Evolutionary conservation across 495 filamentous ascomycete species (phyloP), one percentile per base, ranked within the genome.

Genomic region (Aeminium ludgeri): DNA sequence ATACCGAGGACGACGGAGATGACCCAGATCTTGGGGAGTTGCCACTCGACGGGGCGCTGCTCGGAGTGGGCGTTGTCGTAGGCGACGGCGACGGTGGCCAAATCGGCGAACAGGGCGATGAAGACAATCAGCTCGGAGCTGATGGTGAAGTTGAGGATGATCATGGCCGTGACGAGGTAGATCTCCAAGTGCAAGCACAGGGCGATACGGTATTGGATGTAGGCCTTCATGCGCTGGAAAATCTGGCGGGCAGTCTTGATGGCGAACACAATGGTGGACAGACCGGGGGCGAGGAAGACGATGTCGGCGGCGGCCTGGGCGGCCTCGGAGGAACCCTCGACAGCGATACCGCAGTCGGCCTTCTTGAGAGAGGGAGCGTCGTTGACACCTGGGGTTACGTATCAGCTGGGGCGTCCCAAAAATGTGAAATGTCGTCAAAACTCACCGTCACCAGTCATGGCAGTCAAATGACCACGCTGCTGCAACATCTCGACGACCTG

Each of bases 201-300:
- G 42, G 77, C 77, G 54, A 82, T 82, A 72, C 77, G 77, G 65
- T 82, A 82, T 59, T 82, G 76, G 46, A 82, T 80, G 56, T 82
- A 82, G 28, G 76, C 70, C 70, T 82, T 82, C 77, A 82, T 82
- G 53, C 77, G 77, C 66, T 82, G 77, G 74, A 82, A 82, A 55
- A 82, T 82, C 61, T 82, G 72, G 54, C 77, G 75, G 49, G 77
- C 73, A 50, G 78, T 76, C 68, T 82, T 82, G 66, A 82, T 82
- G 47, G 77, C 76, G 59, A 75, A 68, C 56, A 82, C 77, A 36
- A 82, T 82, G 49, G 77, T 82, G 64, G 64, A 69, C 31, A 82
- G 74, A 76, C 77, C 77, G 36, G 76, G 77, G 38, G 77, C 77
- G 52, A 82, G 75, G 73, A 82, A 82, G 55, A 82, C 77, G 46